phyloP scores from a whole-genome alignment of 495 filamentous ascomycete species.

The Neurospora cerealis region DNA sequence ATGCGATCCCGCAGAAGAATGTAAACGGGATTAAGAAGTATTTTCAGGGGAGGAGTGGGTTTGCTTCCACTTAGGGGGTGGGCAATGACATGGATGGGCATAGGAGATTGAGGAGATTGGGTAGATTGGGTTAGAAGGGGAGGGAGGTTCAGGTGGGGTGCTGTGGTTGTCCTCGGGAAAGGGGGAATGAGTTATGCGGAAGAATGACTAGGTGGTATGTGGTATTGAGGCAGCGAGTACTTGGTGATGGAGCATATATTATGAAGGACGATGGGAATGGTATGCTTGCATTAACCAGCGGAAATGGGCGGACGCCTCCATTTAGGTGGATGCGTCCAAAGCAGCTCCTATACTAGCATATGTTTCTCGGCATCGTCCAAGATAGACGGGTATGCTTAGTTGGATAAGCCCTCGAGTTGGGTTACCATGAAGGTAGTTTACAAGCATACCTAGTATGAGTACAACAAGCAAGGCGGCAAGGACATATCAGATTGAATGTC shows the following conservation, averaged over 20 bases:
- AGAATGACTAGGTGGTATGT: background rate
- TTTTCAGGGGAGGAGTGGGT: constrained; percentile 48
- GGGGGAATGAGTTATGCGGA: background rate
- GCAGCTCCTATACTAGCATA: background rate
- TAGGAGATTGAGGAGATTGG: no score
- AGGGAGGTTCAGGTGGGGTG: background rate
- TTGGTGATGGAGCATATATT: background rate
- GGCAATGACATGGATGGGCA: no score
- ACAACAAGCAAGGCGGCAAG: background rate
- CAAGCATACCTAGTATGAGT: background rate
- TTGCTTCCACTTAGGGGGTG: constrained; percentile 8
- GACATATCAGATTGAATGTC: background rate
- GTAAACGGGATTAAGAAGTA: constrained; percentile 54
- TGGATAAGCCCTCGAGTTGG: background rate
- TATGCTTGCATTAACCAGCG: background rate
- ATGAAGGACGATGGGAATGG: background rate
- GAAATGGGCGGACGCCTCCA: background rate
- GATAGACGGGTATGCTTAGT: background rate
- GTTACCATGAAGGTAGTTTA: background rate
- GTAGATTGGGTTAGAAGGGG: no score
- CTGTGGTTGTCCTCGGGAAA: background rate
- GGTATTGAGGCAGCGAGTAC: background rate
- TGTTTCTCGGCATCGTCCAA: background rate
- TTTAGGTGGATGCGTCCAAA: background rate
- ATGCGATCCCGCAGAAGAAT: constrained; percentile 64